Base-by-base conservation (phyloP, 768 basidiomycete genomes). In the Naganishia friedmannii region DNA sequence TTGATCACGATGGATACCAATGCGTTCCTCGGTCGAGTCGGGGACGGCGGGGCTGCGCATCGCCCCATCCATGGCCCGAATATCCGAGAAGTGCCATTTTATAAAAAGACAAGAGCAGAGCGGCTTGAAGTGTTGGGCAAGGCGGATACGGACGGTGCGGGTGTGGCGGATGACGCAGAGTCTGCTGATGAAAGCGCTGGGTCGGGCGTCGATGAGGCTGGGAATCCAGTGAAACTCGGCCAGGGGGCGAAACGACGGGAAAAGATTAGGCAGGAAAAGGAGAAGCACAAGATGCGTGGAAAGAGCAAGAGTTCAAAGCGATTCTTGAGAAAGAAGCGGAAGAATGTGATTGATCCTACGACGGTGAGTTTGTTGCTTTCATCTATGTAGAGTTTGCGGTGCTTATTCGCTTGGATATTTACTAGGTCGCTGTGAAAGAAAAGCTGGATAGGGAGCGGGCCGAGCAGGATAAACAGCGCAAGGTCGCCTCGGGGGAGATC, bases 311-410 rank as follows among this genome's bases (percentile, higher is more conserved):
- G 87, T 78, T 77, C 93, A 77, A 95, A 93, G 81, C 84, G 92
- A 84, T 88, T 75, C 76, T 80, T 96, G 72, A 86, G 91, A 76
- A 96, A 93, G 83, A 90, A 95, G 81, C 87, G 92, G 79, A 93
- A 94, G 84, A 96, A 97, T 76, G 91, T 97, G 57, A 87, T 97
- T 72, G 93, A 97, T 78, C 91, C 92, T 45, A 68, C 77, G 26
- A 76, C 86, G 80, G 83, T 86, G 65, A 75, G 83, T 79, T 9
- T 45, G 6, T 21, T 51, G 37, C 9, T 48, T 53, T 13, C 42
- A 42, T 42, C 65, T 51, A 15, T 26, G 60, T 45, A 34, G 21
- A 4, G 39, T 15, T 23, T 28, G 60, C 39, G 23, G 46, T 2
- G 21, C 60, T 63, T 7, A 45, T 21, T 34, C 17, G 3, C 37